phyloP scores from a whole-genome alignment of 805 yeast genomes.

The Starmerella powellii region DNA sequence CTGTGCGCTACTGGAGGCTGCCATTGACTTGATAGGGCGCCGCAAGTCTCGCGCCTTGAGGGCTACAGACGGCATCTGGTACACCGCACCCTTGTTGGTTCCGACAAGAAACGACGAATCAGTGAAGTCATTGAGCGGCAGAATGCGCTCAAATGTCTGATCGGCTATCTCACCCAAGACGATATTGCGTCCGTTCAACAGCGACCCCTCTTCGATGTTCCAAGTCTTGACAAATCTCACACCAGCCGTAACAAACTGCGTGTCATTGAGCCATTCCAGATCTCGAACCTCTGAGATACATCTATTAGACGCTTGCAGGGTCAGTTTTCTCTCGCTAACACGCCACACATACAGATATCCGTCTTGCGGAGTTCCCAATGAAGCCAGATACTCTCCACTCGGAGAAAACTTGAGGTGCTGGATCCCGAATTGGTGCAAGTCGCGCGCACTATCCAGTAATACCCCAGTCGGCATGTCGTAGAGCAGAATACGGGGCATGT shows the following conservation, averaged over 20 bases:
- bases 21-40: slow-evolving; percentile 4
- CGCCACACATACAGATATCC: slow-evolving; percentile 58
- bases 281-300: slow-evolving; percentile 50
- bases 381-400: slow-evolving; percentile 43
- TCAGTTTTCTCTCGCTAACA: slow-evolving; percentile 27
- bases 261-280: slow-evolving; percentile 42
- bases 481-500: slow-evolving; percentile 50
- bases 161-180: slow-evolving; percentile 40
- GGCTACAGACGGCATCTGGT: slow-evolving; percentile 11
- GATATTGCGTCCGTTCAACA: slow-evolving; percentile 48
- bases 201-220: slow-evolving; percentile 32
- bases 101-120: slow-evolving; percentile 23
- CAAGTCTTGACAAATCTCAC: slow-evolving; percentile 51
- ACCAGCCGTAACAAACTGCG: slow-evolving; percentile 45
- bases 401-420: slow-evolving; percentile 45
- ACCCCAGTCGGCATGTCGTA: slow-evolving; percentile 22
- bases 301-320: slow-evolving; percentile 42
- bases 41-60: background rate
- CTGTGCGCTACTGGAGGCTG: too few relatives aligned
- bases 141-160: slow-evolving; percentile 37
- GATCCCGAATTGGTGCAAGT: slow-evolving; percentile 53
- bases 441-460: slow-evolving; percentile 46
- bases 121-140: slow-evolving; percentile 26
- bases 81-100: slow-evolving; percentile 13
- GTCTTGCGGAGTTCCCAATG: slow-evolving; percentile 57